Conservation (phyloP, 2,329 filamentous ascomycete genomes). For the Sphaerulina musiva region DNA sequence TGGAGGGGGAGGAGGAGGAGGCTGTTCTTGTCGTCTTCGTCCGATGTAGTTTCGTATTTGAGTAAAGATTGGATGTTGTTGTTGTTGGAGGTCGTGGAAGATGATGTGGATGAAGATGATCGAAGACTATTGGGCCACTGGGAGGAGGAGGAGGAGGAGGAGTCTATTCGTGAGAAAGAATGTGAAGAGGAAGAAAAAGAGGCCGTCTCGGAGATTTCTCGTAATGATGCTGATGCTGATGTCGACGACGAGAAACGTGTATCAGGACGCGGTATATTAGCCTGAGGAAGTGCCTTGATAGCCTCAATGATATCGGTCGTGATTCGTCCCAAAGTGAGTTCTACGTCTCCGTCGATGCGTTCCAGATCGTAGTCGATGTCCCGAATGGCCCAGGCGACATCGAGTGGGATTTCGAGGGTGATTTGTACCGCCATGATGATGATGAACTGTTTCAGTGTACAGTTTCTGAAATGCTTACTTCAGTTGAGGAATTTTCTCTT, state of each 20-base stretch:
- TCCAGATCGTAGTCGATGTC: conserved; percentile 12
- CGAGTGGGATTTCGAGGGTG: conserved; percentile 10
- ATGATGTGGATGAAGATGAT: not conserved
- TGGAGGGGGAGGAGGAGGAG: not conserved
- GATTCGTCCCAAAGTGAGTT: conserved; percentile 13
- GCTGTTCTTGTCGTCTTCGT: too few species aligned
- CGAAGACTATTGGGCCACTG: not conserved
- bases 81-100: too few species aligned
- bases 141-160: not conserved
- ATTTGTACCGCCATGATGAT: conserved; percentile 7
- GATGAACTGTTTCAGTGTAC: not conserved
- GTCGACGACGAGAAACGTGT: not conserved
- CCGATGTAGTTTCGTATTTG: too few species aligned
- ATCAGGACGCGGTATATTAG: not conserved
- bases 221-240: not conserved
- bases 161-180: not conserved
- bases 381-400: conserved; percentile 11
- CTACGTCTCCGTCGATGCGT: conserved; percentile 10
- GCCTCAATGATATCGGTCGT: conserved; percentile 14
- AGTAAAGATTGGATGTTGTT: too few species aligned
- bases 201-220: not conserved
- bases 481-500: not conserved
- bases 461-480: too few species aligned
- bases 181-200: not conserved
- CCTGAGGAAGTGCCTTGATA: conserved; percentile 10